Evolutionary conservation across 1,284 basidiomycete genomes (phyloP).

Genomic region (Ceratobasidium sp.): DNA sequence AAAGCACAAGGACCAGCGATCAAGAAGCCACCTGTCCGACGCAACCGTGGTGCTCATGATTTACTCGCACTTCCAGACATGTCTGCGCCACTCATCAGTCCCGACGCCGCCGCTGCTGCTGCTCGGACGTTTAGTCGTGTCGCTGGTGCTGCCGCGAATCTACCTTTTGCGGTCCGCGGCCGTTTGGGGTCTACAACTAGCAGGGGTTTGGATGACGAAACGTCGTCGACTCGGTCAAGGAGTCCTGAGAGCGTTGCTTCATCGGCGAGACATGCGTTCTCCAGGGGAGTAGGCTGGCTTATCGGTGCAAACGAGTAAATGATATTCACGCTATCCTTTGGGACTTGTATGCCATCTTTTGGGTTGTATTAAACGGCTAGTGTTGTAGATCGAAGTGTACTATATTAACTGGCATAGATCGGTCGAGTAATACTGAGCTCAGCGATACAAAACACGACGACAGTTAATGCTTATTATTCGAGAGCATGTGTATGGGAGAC

Average conservation of each 20-base stretch:
- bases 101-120: constrained; percentile 51
- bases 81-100: constrained; percentile 36
- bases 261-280: constrained; percentile 74
- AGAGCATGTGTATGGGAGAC: too few relatives aligned
- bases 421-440: neutral
- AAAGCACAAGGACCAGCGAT: constrained; percentile 4
- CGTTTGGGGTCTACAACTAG: constrained; percentile 49
- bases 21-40: neutral
- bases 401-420: neutral
- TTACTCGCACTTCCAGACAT: constrained; percentile 23
- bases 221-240: constrained; percentile 50
- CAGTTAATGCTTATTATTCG: too few relatives aligned
- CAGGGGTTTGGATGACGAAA: constrained; percentile 49
- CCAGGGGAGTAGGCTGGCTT: constrained; percentile 86
- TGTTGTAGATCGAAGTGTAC: constrained; percentile 15
- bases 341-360: neutral
- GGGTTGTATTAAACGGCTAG: constrained; percentile 7
- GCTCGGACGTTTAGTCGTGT: constrained; percentile 75
- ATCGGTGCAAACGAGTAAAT: constrained; percentile 70
- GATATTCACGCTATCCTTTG: neutral
- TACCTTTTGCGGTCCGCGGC: constrained; percentile 67
- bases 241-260: constrained; percentile 66
- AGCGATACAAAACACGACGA: too few relatives aligned
- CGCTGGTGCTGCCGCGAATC: constrained; percentile 78
- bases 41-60: neutral